A percentile compares a stretch with the other conserved stretches of the same genome.
These are phyloP conservation scores for Silene noctiflora DNA, from an alignment of 179 eudicot species.

Conservation along the genomic window DNA sequence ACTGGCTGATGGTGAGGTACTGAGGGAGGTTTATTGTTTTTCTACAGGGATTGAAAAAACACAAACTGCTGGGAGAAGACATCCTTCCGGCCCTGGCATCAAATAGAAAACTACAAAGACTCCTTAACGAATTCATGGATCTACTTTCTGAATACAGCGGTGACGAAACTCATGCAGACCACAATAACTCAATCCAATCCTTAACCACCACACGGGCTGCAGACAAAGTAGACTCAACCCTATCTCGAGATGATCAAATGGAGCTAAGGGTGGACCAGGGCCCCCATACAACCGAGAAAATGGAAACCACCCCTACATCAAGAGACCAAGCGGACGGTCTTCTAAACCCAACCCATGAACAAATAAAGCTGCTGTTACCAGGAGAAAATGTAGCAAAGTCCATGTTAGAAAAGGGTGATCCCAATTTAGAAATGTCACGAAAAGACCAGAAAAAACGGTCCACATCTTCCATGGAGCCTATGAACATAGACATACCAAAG, in stretches of 20 bases:
- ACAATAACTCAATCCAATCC: slow-evolving; percentile 21
- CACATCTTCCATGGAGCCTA: slow-evolving; percentile 18
- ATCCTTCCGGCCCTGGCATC: slow-evolving; percentile 96
- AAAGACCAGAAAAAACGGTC: slow-evolving; percentile 23
- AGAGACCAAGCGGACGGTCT: slow-evolving; percentile 25
- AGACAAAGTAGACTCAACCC: slow-evolving; percentile 13
- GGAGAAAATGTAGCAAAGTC: slow-evolving; percentile 15
- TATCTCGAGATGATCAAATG: slow-evolving; percentile 10
- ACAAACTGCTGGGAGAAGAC: slow-evolving; percentile 84
- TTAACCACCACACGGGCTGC: slow-evolving; percentile 1
- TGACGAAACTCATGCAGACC: slow-evolving; percentile 32
- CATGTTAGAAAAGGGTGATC: slow-evolving; percentile 12
- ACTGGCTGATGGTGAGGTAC: background rate
- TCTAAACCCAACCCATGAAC: slow-evolving; percentile 16
- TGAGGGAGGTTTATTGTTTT: slow-evolving; percentile 4
- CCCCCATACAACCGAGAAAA: slow-evolving; percentile 25
- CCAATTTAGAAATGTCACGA: slow-evolving; percentile 14
- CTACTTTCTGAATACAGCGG: slow-evolving; percentile 74
- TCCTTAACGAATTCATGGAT: slow-evolving; percentile 94
- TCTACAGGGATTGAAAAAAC: slow-evolving; percentile 85
- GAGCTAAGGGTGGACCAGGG: background rate
- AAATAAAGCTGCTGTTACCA: slow-evolving; percentile 7
- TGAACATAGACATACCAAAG: slow-evolving; percentile 21
- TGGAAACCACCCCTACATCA: slow-evolving; percentile 25
- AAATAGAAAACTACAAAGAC: slow-evolving; percentile 83